phyloP scores from a whole-genome alignment of 306 rosid species.

The Sophora flavescens region DNA sequence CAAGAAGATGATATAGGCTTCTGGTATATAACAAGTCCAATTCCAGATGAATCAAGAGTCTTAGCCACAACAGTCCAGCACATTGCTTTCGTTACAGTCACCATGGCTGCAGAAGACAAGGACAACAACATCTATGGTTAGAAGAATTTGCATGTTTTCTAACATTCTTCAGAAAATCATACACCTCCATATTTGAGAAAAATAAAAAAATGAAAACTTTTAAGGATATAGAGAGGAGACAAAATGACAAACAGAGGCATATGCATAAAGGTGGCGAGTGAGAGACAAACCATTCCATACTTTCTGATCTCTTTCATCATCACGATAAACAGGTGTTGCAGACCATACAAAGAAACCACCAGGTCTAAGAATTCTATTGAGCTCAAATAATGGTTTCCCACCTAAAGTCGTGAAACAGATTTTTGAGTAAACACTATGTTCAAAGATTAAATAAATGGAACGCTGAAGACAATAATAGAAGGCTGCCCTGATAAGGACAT shows the following conservation, averaged over 20 bases:
- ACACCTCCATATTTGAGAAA: neutral
- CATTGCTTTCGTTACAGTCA: constrained; percentile 63
- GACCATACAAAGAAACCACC: constrained; percentile 90
- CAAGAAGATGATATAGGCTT: constrained; percentile 75
- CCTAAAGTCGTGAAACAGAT: constrained; percentile 54
- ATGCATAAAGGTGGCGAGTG: constrained; percentile 11
- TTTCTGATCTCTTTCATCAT: constrained; percentile 66
- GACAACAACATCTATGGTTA: constrained; percentile 25
- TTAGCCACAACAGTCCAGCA: constrained; percentile 79
- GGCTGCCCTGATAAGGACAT: constrained; percentile 6
- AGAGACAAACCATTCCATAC: constrained; percentile 77
- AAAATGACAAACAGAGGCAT: constrained; percentile 10
- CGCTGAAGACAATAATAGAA: constrained; percentile 1
- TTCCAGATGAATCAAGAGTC: constrained; percentile 70
- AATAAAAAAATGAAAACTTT: neutral
- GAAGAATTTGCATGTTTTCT: constrained; percentile 30
- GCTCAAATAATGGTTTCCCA: constrained; percentile 80
- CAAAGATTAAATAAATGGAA: constrained; percentile 21
- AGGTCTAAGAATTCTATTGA: constrained; percentile 86
- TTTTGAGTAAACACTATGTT: constrained; percentile 24
- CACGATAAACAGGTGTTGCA: constrained; percentile 86
- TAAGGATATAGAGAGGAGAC: neutral
- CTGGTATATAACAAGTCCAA: constrained; percentile 87
- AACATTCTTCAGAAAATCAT: constrained; percentile 8
- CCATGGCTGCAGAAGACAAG: constrained; percentile 74